Conservation (phyloP, 805 yeast genomes). For the Maudiozyma bulderi region DNA sequence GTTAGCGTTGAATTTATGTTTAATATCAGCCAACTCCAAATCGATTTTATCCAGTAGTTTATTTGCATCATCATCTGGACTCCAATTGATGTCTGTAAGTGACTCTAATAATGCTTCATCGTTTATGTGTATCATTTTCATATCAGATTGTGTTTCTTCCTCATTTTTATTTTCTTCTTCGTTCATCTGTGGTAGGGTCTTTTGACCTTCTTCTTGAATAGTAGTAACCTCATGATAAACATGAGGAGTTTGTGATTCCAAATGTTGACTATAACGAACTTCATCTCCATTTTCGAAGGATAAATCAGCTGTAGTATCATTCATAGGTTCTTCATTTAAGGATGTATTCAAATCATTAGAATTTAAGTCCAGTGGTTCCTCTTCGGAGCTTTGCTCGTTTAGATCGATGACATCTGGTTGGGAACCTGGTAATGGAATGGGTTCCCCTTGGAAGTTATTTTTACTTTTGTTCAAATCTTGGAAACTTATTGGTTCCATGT, state of each 20-base stretch:
- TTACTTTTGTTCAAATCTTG: background rate
- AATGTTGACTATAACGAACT: constrained; percentile 16
- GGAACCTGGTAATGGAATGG: too few species aligned
- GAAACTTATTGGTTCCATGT: constrained; percentile 8
- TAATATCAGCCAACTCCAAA: constrained; percentile 50
- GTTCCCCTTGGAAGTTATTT: background rate
- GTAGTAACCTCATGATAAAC: constrained; percentile 26
- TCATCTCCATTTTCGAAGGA: constrained; percentile 31
- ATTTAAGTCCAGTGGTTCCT: background rate
- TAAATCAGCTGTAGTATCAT: constrained; percentile 20
- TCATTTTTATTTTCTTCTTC: background rate
- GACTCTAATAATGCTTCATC: constrained; percentile 38
- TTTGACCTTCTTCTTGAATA: constrained; percentile 24
- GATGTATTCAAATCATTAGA: constrained; percentile 7
- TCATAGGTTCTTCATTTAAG: constrained; percentile 12
- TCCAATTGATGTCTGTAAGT: constrained; percentile 73
- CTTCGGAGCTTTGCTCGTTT: background rate
- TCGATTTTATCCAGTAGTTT: constrained; percentile 48
- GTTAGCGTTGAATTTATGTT: constrained; percentile 51
- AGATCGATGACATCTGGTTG: background rate
- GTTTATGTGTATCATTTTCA: constrained; percentile 29
- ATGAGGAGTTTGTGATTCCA: constrained; percentile 11
- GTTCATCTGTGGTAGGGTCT: background rate
- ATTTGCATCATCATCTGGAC: constrained; percentile 52
- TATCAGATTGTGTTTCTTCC: background rate